Evolutionary conservation across 345 rosid genomes (phyloP), one percentile per base, ranked within the genome.

Genomic region (Chamaenerion angustifolium): DNA sequence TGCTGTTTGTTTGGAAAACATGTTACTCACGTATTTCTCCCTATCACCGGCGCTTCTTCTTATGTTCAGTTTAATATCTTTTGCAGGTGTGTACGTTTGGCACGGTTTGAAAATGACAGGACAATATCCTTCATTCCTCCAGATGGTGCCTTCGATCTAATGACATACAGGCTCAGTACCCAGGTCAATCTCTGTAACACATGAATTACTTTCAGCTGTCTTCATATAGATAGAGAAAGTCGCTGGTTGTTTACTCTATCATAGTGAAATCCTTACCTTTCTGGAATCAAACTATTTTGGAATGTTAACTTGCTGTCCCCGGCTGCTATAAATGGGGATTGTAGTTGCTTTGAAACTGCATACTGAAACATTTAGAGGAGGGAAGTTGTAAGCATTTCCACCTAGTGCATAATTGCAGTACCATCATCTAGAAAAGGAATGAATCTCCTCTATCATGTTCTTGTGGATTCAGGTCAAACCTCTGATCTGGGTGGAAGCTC

Each of bases 101-200:
- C 98, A 11, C 89, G 89, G 64, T 92, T 92, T 64, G 96, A 92
- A 59, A 92, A 92, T 63, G 98, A 92, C 59, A 64, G 96, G 49
- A 92, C 95, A 8, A 92, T 92, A 68, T 92, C 98, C 35, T 90
- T 86, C 60, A 75, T 90, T 65, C 98, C 98, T 35, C 98, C 98
- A n/a, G 98, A 90, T 72, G 98, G 96, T 12, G 62, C 98, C 68
- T 92, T 92, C 62, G 98, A 90, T 65, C 80, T 90, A 47, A 90
- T 90, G 98, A 86, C 96, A 19, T 90, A 90, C 52, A 81, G 96
- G 72, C 92, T 90, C 56, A 86, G 85, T 60, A 86, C 96, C 52
- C 95, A 86, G 98, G 98, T 90, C 51, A 27, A 54, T 49, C 54
- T 15, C 40, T 31, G 35, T n/a, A 14, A 49, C 16, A 8, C 10